These are phyloP conservation scores for Kazachstania kunashirensis DNA, from an alignment of 805 yeast genomes.

Conservation along the genomic window DNA sequence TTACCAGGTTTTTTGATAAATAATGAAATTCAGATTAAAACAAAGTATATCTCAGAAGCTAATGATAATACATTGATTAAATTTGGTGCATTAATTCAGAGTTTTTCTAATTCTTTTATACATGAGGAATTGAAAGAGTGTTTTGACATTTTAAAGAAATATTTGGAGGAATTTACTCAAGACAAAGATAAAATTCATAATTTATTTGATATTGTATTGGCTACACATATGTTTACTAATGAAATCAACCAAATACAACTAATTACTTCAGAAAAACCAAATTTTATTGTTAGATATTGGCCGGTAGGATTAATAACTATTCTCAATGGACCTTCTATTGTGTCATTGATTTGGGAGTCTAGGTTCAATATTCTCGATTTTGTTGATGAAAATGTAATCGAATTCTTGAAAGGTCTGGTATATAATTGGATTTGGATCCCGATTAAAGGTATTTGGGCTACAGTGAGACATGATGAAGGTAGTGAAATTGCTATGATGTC, in stretches of 20 bases:
- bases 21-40: slow-evolving; percentile 11
- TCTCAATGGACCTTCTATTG: slow-evolving; percentile 46
- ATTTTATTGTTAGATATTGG: slow-evolving; percentile 51
- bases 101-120: neutral
- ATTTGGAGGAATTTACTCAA: neutral
- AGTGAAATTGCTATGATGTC: slow-evolving; percentile 69
- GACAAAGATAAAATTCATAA: neutral
- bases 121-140: neutral
- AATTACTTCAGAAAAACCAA: slow-evolving; percentile 29
- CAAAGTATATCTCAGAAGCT: slow-evolving; percentile 2
- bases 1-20: slow-evolving; percentile 16
- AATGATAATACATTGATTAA: slow-evolving; percentile 10
- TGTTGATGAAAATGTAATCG: slow-evolving; percentile 47
- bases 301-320: slow-evolving; percentile 38
- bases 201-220: slow-evolving; percentile 6
- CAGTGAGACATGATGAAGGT: slow-evolving; percentile 75
- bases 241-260: slow-evolving; percentile 1
- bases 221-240: slow-evolving; percentile 5
- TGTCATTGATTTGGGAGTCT: slow-evolving; percentile 38
- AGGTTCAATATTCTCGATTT: slow-evolving; percentile 47
- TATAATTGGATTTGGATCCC: slow-evolving; percentile 81
- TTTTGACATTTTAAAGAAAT: neutral
- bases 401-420: slow-evolving; percentile 59
- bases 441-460: slow-evolving; percentile 54
- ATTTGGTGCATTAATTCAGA: slow-evolving; percentile 14